These are phyloP conservation scores for Xerocomus brunneocitrinus DNA, from an alignment of 768 basidiomycete species.

Conservation along the genomic window DNA sequence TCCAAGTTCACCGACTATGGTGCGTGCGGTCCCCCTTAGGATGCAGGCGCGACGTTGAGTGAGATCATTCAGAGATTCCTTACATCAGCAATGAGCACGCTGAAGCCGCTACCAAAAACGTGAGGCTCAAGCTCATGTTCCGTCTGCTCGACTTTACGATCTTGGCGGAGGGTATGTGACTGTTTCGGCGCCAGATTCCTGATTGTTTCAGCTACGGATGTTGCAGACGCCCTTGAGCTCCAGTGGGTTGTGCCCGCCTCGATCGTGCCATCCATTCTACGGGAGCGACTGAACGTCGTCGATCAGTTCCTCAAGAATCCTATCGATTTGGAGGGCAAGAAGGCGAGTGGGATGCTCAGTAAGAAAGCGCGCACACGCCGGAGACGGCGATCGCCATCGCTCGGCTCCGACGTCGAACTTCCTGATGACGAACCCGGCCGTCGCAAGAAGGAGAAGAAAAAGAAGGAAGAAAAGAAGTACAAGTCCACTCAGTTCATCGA, in stretches of 20 bases:
- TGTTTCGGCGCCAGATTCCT: neutral
- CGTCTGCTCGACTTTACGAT: slow-evolving; percentile 70
- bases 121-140: slow-evolving; percentile 80
- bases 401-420: slow-evolving; percentile 40
- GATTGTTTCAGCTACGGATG: slow-evolving; percentile 7
- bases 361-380: slow-evolving; percentile 57
- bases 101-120: slow-evolving; percentile 70
- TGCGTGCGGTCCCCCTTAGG: slow-evolving; percentile 36
- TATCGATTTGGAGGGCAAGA: slow-evolving; percentile 75
- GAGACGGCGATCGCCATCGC: slow-evolving; percentile 44
- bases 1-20: slow-evolving; percentile 72
- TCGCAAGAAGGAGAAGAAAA: slow-evolving; percentile 45
- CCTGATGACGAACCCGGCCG: slow-evolving; percentile 33
- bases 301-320: slow-evolving; percentile 80
- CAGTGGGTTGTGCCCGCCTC: slow-evolving; percentile 82
- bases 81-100: slow-evolving; percentile 73
- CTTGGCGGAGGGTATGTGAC: slow-evolving; percentile 55
- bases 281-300: slow-evolving; percentile 69
- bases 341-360: slow-evolving; percentile 62
- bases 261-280: slow-evolving; percentile 63
- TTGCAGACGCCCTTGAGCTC: slow-evolving; percentile 59
- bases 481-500: slow-evolving; percentile 90
- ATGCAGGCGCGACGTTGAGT: slow-evolving; percentile 3
- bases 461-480: slow-evolving; percentile 68
- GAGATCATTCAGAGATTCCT: slow-evolving; percentile 57